Evolutionary conservation across 1,139 yeast genomes (phyloP).

Genomic region (Debaryomyces nepalensis): DNA sequence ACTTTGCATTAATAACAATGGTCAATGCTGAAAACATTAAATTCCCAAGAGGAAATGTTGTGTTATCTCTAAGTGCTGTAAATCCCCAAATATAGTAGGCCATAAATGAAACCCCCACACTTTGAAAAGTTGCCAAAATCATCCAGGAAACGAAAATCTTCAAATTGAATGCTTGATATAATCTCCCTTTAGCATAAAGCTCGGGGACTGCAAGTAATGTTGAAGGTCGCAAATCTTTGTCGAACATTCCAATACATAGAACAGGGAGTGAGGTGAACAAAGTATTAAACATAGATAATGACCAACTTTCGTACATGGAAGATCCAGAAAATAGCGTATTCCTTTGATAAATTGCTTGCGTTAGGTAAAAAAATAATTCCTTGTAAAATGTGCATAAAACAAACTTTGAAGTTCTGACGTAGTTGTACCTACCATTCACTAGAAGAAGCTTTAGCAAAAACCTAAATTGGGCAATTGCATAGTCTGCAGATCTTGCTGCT

Average conservation of each 20-base stretch:
- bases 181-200: conserved; percentile 76
- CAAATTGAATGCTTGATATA: conserved; percentile 75
- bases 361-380: conserved; percentile 83
- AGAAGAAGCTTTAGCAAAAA: conserved; percentile 77
- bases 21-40: conserved; percentile 74
- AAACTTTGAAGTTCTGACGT: conserved; percentile 88
- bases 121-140: conserved; percentile 72
- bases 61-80: conserved; percentile 66
- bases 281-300: conserved; percentile 95
- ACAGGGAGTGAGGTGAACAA: conserved; percentile 93
- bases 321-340: conserved; percentile 91
- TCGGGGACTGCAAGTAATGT: conserved; percentile 93
- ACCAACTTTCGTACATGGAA: conserved; percentile 93
- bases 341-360: conserved; percentile 87
- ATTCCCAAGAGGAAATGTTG: conserved; percentile 82
- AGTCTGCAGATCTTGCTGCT: conserved; percentile 95
- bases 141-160: conserved; percentile 78
- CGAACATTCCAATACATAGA: conserved; percentile 92
- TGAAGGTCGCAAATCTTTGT: conserved; percentile 85
- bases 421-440: conserved; percentile 96
- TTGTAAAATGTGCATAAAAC: conserved; percentile 94
- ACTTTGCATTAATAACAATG: conserved; percentile 73
- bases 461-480: conserved; percentile 93
- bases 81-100: conserved; percentile 73
- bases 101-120: conserved; percentile 71